phyloP scores from a whole-genome alignment of 768 basidiomycete species.

The Candolleomyces efflorescens region DNA sequence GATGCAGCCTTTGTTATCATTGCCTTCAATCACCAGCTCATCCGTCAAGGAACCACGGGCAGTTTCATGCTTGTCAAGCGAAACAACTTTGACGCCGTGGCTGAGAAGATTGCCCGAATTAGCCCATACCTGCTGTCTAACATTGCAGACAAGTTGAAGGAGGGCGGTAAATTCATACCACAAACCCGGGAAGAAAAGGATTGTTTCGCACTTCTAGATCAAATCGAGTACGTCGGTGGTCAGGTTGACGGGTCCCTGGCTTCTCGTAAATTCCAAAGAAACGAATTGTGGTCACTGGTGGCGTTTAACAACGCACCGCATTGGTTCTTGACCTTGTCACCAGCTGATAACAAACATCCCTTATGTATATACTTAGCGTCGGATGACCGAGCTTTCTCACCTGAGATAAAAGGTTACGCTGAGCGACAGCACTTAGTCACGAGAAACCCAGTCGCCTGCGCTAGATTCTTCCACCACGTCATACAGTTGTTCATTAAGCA shows the following conservation, averaged over 20 bases:
- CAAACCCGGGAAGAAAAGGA: neutral
- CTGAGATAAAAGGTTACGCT: slow-evolving; percentile 8
- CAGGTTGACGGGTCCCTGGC: slow-evolving; percentile 24
- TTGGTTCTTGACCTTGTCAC: slow-evolving; percentile 33
- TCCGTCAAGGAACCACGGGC: slow-evolving; percentile 14
- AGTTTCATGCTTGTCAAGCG: slow-evolving; percentile 6
- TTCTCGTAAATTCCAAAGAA: slow-evolving; percentile 22
- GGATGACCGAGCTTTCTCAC: slow-evolving; percentile 16
- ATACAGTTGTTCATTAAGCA: neutral
- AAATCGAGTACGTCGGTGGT: slow-evolving; percentile 31
- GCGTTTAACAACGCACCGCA: slow-evolving; percentile 20
- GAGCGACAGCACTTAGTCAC: neutral
- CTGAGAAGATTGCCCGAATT: slow-evolving; percentile 12
- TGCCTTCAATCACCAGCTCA: slow-evolving; percentile 29
- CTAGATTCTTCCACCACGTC: neutral
- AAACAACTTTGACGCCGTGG: slow-evolving; percentile 17
- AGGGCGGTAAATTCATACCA: neutral
- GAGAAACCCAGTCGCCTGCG: neutral
- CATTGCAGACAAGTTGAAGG: neutral
- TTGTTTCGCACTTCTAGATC: slow-evolving; percentile 18
- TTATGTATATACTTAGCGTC: slow-evolving; percentile 29
- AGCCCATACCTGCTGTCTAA: slow-evolving; percentile 14
- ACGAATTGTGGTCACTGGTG: slow-evolving; percentile 28
- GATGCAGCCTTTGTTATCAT: slow-evolving; percentile 26
- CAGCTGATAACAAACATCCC: slow-evolving; percentile 25